Conservation (phyloP, 495 filamentous ascomycete genomes). For the Tuber brumale region DNA sequence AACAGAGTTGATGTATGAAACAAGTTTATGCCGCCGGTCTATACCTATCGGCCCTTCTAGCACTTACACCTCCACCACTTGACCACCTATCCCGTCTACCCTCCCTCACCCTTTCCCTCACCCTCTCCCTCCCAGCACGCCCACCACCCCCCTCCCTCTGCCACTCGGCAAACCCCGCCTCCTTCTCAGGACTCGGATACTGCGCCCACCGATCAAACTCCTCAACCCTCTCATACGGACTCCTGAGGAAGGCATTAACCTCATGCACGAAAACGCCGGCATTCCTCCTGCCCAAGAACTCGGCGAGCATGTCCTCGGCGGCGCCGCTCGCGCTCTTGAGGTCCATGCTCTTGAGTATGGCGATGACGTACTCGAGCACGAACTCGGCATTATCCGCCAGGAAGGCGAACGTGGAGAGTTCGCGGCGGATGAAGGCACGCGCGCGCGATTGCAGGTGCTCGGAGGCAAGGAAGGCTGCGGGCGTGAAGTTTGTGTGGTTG, state of each 20-base stretch:
- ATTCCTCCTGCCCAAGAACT: constrained; percentile 75
- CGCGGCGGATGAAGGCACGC: constrained; percentile 79
- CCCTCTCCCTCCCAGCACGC: not conserved
- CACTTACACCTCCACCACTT: not conserved
- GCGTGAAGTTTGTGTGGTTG: constrained; percentile 67
- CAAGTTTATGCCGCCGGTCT: not conserved
- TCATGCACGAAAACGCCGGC: constrained; percentile 58
- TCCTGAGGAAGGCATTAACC: constrained; percentile 38
- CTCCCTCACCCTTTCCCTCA: not conserved
- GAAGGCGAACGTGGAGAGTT: constrained; percentile 81
- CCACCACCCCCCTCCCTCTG: constrained; percentile 3
- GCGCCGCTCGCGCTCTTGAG: constrained; percentile 77
- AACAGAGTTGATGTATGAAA: not conserved
- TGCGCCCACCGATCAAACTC: constrained; percentile 38
- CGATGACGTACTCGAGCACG: constrained; percentile 78
- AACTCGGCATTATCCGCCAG: constrained; percentile 77
- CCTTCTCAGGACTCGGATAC: constrained; percentile 24
- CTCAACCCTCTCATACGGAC: constrained; percentile 29
- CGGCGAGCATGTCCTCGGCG: constrained; percentile 79
- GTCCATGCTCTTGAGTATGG: constrained; percentile 83
- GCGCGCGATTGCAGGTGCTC: constrained; percentile 70
- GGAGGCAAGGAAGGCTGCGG: constrained; percentile 57
- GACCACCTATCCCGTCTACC: not conserved
- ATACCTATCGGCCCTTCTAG: not conserved
- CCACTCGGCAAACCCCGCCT: constrained; percentile 15